phyloP scores from a whole-genome alignment of 768 basidiomycete genomes.

The Trametes maxima region DNA sequence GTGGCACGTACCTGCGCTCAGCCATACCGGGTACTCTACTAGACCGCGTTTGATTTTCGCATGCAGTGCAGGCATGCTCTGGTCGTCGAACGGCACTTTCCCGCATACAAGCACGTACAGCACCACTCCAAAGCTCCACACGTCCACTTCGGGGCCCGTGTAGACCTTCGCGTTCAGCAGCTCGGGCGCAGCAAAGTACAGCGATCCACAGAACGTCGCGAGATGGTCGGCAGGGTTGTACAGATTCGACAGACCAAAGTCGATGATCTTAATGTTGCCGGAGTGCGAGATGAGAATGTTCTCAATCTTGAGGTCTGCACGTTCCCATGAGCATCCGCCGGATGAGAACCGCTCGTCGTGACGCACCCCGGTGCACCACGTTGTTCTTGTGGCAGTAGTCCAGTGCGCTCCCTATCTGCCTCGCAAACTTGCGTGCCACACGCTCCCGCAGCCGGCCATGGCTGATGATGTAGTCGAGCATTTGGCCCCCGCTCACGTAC shows the following conservation, averaged over 20 bases:
- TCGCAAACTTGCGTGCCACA: slow-evolving; percentile 94
- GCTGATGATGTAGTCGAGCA: slow-evolving; percentile 99
- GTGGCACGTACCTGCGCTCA: slow-evolving; percentile 75
- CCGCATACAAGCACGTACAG: slow-evolving; percentile 97
- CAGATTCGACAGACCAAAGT: slow-evolving; percentile 97
- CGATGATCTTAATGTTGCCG: slow-evolving; percentile 99
- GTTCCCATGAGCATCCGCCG: slow-evolving; percentile 2
- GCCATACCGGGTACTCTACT: slow-evolving; percentile 97
- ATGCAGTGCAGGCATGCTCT: slow-evolving; percentile 98
- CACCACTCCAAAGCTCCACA: slow-evolving; percentile 99
- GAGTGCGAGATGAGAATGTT: slow-evolving; percentile 99
- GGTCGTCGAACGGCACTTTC: slow-evolving; percentile 98
- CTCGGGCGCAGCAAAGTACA: slow-evolving; percentile 99
- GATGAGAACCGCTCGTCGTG: slow-evolving; percentile 22
- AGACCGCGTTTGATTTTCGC: slow-evolving; percentile 98
- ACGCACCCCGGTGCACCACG: slow-evolving; percentile 88
- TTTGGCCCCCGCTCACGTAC: slow-evolving; percentile 98
- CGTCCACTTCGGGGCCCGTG: slow-evolving; percentile 96
- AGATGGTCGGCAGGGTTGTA: slow-evolving; percentile 83
- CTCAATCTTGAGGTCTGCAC: slow-evolving; percentile 92
- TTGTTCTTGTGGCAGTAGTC: slow-evolving; percentile 98
- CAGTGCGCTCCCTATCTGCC: slow-evolving; percentile 95
- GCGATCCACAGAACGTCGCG: slow-evolving; percentile 94
- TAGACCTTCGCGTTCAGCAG: slow-evolving; percentile 96
- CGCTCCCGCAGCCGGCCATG: slow-evolving; percentile 95